Percentiles rank a stretch among this genome's conserved stretches.
These are phyloP conservation scores for Boeremia lycopersici DNA, from an alignment of 2,329 filamentous ascomycete species.

Conservation along the genomic window DNA sequence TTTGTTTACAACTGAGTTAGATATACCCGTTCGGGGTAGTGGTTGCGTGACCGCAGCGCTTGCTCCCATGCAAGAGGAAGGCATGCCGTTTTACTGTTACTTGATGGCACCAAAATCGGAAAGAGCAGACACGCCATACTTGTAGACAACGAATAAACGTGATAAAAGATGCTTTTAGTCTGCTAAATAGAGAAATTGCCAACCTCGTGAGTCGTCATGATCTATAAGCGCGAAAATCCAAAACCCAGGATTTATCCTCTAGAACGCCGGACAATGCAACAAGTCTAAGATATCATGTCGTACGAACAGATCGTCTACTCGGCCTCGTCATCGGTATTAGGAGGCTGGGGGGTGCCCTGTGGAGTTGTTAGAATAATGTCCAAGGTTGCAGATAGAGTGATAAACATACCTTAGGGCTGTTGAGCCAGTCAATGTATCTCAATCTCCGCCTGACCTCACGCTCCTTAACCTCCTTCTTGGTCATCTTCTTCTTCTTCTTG, in stretches of 20 bases:
- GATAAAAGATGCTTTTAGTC: slow-evolving; percentile 16
- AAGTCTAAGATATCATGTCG: slow-evolving; percentile 26
- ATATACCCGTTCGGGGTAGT: too few relatives aligned
- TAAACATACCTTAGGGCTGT: slow-evolving; percentile 63
- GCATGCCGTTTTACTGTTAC: not conserved
- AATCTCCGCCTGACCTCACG: slow-evolving; percentile 83
- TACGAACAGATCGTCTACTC: slow-evolving; percentile 28
- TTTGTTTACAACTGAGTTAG: too few relatives aligned
- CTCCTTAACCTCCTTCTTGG: slow-evolving; percentile 94
- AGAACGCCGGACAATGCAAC: slow-evolving; percentile 26
- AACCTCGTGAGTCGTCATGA: slow-evolving; percentile 17
- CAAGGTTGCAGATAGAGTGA: not conserved
- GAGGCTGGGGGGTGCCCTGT: slow-evolving; percentile 48
- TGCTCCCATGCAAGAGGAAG: not conserved
- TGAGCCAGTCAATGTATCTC: slow-evolving; percentile 80
- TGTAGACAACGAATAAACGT: not conserved
- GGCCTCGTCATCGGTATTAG: slow-evolving; percentile 50
- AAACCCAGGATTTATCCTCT: slow-evolving; percentile 16
- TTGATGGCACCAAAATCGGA: not conserved
- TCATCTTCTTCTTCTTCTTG: slow-evolving; percentile 99
- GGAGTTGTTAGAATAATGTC: slow-evolving; percentile 25
- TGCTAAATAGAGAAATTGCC: slow-evolving; percentile 18
- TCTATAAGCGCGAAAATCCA: slow-evolving; percentile 16
- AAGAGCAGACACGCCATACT: not conserved
- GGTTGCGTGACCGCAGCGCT: too few relatives aligned